Conservation (phyloP, 805 yeast genomes). For the Soucietia sequanensis region DNA sequence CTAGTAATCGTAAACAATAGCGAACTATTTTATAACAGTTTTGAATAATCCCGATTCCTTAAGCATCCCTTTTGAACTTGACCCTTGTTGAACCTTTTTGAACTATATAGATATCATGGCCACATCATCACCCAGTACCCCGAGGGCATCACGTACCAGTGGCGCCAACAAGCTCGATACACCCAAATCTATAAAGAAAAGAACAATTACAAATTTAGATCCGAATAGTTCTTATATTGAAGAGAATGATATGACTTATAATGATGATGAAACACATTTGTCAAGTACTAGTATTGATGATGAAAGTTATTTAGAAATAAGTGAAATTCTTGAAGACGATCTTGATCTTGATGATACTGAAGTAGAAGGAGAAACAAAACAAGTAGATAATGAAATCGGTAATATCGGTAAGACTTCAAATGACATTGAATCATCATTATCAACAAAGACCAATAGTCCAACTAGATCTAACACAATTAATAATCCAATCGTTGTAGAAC, state of each 20-base stretch:
- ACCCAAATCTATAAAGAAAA: conserved; percentile 11
- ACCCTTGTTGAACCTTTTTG: too few relatives aligned
- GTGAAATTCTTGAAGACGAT: conserved; percentile 2
- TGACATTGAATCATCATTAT: not conserved
- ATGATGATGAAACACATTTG: not conserved
- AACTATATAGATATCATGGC: too few relatives aligned
- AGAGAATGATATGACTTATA: conserved; percentile 39
- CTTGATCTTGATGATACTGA: conserved; percentile 3
- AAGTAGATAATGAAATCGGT: too few relatives aligned
- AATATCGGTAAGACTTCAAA: too few relatives aligned
- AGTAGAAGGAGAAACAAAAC: not conserved
- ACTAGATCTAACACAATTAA: not conserved
- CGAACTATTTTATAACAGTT: too few relatives aligned
- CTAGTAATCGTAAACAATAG: too few relatives aligned
- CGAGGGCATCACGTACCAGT: too few relatives aligned
- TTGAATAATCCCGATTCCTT: too few relatives aligned
- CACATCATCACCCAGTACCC: too few relatives aligned
- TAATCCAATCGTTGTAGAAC: not conserved
- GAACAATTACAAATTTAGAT: conserved; percentile 18
- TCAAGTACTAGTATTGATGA: too few relatives aligned
- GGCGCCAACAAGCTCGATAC: too few relatives aligned
- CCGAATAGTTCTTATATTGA: conserved; percentile 32
- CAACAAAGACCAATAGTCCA: conserved; percentile 1
- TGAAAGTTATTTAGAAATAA: not conserved
- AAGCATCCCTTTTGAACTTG: too few relatives aligned